Evolutionary conservation across 2,329 filamentous ascomycete genomes (phyloP).

Genomic region (Chrysosporium queenslandicum): DNA sequence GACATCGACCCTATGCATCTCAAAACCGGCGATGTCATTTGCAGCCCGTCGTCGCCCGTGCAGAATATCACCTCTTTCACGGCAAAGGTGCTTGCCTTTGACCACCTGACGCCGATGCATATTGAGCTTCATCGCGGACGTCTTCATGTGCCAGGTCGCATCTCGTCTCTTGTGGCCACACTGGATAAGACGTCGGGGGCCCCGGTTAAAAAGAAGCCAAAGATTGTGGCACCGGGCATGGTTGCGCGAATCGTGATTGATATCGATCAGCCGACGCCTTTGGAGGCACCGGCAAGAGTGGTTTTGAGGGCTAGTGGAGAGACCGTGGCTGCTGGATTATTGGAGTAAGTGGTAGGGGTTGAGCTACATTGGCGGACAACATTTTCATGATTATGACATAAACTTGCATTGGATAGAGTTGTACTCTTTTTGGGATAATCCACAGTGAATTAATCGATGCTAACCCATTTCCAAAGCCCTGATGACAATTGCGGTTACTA

Average conservation of each 20-base stretch:
- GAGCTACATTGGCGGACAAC: too few species aligned
- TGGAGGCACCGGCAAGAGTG: conserved; percentile 70
- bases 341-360: conserved; percentile 48
- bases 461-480: too few species aligned
- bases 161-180: conserved; percentile 60
- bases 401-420: too few species aligned
- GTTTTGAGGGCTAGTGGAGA: conserved; percentile 70
- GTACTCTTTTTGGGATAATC: too few species aligned
- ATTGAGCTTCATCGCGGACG: conserved; percentile 83
- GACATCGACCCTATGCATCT: conserved; percentile 80
- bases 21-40: conserved; percentile 76
- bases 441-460: too few species aligned
- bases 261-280: conserved; percentile 60
- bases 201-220: conserved; percentile 71
- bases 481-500: too few species aligned
- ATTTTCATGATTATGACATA: too few species aligned
- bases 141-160: conserved; percentile 65
- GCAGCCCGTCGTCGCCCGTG: conserved; percentile 57
- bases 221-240: conserved; percentile 67
- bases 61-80: conserved; percentile 62
- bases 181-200: conserved; percentile 70
- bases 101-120: conserved; percentile 76
- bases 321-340: conserved; percentile 76
- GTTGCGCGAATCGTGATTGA: conserved; percentile 70
- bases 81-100: conserved; percentile 78